These are phyloP conservation scores for Ilyonectria destructans DNA, from an alignment of 2,329 filamentous ascomycete species.

Conservation along the genomic window DNA sequence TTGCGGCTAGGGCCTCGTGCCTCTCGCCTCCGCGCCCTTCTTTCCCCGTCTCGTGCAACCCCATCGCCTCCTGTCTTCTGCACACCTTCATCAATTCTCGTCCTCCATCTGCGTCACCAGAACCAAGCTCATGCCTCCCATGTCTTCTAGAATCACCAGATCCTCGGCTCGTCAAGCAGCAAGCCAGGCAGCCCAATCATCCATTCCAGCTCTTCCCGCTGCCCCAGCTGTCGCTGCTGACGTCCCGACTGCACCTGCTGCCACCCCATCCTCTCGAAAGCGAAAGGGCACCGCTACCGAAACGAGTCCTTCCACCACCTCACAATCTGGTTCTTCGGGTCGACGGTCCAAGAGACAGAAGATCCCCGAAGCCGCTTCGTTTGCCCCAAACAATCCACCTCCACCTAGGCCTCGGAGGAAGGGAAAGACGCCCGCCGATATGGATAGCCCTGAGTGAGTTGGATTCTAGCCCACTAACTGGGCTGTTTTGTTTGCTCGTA, in stretches of 20 bases:
- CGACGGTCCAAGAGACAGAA: constrained; percentile 82
- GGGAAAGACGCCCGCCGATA: constrained; percentile 74
- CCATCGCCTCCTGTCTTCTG: constrained; percentile 31
- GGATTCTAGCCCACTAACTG: background rate
- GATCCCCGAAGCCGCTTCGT: constrained; percentile 66
- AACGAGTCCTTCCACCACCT: constrained; percentile 58
- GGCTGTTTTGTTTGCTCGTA: background rate
- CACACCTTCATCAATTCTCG: constrained; percentile 37
- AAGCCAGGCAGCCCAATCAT: constrained; percentile 68
- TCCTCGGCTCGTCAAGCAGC: constrained; percentile 93
- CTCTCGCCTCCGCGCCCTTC: constrained; percentile 37
- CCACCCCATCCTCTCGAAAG: constrained; percentile 75
- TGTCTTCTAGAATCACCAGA: constrained; percentile 97
- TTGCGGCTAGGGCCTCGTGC: constrained; percentile 35
- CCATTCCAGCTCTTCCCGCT: constrained; percentile 59
- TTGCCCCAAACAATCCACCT: constrained; percentile 51
- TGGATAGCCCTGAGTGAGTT: constrained; percentile 81
- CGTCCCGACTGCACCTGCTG: constrained; percentile 60
- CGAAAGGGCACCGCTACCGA: constrained; percentile 79
- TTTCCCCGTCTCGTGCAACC: constrained; percentile 40
- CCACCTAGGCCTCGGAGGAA: constrained; percentile 69
- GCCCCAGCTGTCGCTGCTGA: constrained; percentile 57
- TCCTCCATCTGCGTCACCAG: constrained; percentile 43
- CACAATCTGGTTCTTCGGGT: constrained; percentile 57
- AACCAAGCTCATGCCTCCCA: constrained; percentile 73